Conservation (phyloP, 2,329 filamentous ascomycete species). For the Diplodia intermedia region DNA sequence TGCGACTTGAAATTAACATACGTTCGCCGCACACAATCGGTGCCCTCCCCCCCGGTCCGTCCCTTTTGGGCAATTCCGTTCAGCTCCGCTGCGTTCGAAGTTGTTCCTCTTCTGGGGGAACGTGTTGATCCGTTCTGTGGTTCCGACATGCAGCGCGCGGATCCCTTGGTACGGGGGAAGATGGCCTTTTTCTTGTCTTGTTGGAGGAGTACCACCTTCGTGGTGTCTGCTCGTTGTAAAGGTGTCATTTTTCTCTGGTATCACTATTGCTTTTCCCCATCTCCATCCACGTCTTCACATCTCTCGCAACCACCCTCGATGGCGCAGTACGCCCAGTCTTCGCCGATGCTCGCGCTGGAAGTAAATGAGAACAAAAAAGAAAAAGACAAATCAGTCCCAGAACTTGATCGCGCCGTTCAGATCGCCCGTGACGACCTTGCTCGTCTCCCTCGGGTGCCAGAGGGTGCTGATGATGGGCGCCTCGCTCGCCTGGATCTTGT, state of each 20-base stretch:
- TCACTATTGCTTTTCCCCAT: neutral
- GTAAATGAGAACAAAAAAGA: neutral
- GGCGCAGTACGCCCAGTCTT: neutral
- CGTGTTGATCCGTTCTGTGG: neutral
- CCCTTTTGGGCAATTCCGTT: conserved; percentile 6
- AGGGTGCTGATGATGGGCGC: conserved; percentile 83
- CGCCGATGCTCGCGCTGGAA: neutral
- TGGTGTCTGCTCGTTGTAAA: neutral
- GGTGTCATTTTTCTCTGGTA: conserved; percentile 10
- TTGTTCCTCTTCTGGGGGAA: neutral
- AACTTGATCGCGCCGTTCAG: conserved; percentile 87
- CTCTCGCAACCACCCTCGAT: neutral
- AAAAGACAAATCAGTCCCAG: conserved; percentile 75
- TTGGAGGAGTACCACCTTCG: neutral
- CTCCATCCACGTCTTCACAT: neutral
- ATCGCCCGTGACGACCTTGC: conserved; percentile 90
- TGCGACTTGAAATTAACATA: conserved; percentile 1
- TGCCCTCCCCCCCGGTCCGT: neutral
- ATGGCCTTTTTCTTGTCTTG: neutral
- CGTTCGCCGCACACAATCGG: neutral
- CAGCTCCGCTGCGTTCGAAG: conserved; percentile 16
- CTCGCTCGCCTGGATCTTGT: conserved; percentile 88
- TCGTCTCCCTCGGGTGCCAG: conserved; percentile 98
- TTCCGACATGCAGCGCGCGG: neutral
- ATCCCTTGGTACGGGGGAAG: neutral